Evolutionary conservation across 2,329 filamentous ascomycete species (phyloP).

Genomic region (Metarhizium sp.): DNA sequence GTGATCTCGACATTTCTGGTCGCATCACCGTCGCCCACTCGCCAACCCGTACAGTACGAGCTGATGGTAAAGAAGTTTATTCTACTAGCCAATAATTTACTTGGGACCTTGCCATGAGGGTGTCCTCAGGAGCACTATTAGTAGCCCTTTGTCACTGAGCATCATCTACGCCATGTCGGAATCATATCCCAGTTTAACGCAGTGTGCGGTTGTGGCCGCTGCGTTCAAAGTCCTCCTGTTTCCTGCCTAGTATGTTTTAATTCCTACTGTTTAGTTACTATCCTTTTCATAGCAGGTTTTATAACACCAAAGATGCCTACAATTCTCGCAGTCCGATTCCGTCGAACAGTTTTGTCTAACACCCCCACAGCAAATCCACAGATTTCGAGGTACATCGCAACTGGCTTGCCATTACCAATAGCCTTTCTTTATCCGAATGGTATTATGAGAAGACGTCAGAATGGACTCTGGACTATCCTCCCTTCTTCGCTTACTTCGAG

Average conservation of each 20-base stretch:
- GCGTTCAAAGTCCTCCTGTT: conserved; percentile 89
- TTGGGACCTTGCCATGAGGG: not conserved
- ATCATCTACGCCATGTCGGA: conserved; percentile 54
- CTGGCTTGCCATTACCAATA: conserved; percentile 94
- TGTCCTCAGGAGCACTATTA: not conserved
- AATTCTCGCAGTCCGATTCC: too few relatives aligned
- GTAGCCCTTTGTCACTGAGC: not conserved
- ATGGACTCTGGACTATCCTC: conserved; percentile 99
- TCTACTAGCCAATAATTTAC: not conserved
- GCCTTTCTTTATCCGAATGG: conserved; percentile 79
- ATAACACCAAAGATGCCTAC: too few relatives aligned
- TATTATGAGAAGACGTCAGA: conserved; percentile 96
- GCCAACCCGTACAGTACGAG: not conserved
- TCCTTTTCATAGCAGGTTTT: not conserved
- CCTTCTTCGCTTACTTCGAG: conserved; percentile 97
- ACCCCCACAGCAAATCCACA: conserved; percentile 71
- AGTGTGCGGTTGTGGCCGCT: conserved; percentile 77
- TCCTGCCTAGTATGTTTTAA: conserved; percentile 75
- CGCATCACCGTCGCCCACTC: not conserved
- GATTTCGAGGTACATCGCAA: conserved; percentile 99
- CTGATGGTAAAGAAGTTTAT: not conserved
- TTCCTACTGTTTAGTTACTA: conserved; percentile 1
- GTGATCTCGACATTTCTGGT: not conserved
- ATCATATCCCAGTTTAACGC: conserved; percentile 74
- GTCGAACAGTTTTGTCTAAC: not conserved